A percentile compares a stretch with the other conserved stretches of the same genome.
phyloP scores from a whole-genome alignment of 768 basidiomycete species.

The Suillus decipiens region DNA sequence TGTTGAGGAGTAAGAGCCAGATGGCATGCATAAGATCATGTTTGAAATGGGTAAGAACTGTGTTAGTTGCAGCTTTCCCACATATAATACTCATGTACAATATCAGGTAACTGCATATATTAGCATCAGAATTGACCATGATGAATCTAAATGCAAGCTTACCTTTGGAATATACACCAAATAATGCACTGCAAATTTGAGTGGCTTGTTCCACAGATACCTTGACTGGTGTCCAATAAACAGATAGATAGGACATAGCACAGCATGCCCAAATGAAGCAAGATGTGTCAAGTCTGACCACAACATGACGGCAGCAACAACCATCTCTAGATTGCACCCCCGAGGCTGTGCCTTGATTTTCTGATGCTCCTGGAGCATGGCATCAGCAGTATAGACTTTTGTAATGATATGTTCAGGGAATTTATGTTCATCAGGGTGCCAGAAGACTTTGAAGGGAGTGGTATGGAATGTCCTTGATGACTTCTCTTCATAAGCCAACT shows the following conservation, averaged over 20 bases:
- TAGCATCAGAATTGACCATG: no score
- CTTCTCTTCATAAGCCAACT: background rate
- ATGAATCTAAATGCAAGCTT: background rate
- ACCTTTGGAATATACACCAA: constrained; percentile 24
- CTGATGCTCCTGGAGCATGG: constrained; percentile 8
- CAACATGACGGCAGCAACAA: constrained; percentile 23
- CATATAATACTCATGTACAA: constrained; percentile 15
- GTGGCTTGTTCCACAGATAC: constrained; percentile 12
- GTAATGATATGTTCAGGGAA: background rate
- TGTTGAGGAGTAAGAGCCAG: constrained; percentile 24
- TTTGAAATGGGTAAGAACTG: constrained; percentile 23
- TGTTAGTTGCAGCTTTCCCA: background rate
- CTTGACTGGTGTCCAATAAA: constrained; percentile 14
- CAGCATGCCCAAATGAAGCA: constrained; percentile 17
- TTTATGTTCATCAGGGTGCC: constrained; percentile 1
- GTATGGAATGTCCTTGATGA: background rate
- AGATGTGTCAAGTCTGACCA: constrained; percentile 29
- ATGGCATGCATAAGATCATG: constrained; percentile 28
- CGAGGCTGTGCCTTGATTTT: constrained; percentile 1
- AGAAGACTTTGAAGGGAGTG: constrained; percentile 5
- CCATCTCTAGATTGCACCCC: constrained; percentile 19
- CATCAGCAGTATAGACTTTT: background rate
- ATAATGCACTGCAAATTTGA: constrained; percentile 19
- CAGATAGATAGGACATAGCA: constrained; percentile 20
- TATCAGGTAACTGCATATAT: constrained; percentile 16